These are phyloP conservation scores for Cornus kousa DNA, from an alignment of 148 eudicot genomes.

Conservation along the genomic window DNA sequence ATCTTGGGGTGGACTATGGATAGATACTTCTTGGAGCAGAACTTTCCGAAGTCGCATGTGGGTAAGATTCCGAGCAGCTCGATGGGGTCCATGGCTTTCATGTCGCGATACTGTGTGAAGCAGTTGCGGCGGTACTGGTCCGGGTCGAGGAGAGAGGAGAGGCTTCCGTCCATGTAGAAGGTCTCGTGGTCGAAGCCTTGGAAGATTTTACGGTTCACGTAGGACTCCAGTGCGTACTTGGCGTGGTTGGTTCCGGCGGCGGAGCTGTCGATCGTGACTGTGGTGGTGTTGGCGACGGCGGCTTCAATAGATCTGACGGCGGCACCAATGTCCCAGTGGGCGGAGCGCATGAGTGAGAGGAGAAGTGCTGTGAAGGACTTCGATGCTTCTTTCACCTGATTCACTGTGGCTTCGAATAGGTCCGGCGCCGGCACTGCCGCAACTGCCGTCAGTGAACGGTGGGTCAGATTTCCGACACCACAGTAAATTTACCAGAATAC, in stretches of 20 bases:
- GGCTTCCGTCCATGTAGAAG: conserved; percentile 95
- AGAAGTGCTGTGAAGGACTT: conserved; percentile 78
- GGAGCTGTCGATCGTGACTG: conserved; percentile 19
- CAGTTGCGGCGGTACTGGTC: conserved; percentile 75
- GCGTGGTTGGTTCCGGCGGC: conserved; percentile 55
- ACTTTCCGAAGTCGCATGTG: conserved; percentile 75
- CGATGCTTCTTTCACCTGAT: conserved; percentile 58
- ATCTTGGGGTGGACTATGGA: conserved; percentile 85
- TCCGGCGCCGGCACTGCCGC: conserved; percentile 65
- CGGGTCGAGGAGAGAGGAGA: conserved; percentile 80
- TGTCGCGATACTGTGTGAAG: conserved; percentile 82
- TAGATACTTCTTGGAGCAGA: conserved; percentile 76
- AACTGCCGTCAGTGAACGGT: conserved; percentile 36
- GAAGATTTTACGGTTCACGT: conserved; percentile 75
- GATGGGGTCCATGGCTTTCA: conserved; percentile 90
- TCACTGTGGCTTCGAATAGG: conserved; percentile 72
- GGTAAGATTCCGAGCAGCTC: conserved; percentile 92
- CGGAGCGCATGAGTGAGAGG: conserved; percentile 90
- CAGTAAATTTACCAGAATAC: conserved; percentile 4
- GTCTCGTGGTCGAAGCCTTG: conserved; percentile 98
- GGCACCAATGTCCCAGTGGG: conserved; percentile 88
- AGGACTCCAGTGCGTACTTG: conserved; percentile 83
- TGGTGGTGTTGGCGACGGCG: conserved; percentile 35
- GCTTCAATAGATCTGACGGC: conserved; percentile 85
- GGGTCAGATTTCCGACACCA: background rate